phyloP scores from a whole-genome alignment of 1,139 yeast species.

The Blastobotrys arbuscula region DNA sequence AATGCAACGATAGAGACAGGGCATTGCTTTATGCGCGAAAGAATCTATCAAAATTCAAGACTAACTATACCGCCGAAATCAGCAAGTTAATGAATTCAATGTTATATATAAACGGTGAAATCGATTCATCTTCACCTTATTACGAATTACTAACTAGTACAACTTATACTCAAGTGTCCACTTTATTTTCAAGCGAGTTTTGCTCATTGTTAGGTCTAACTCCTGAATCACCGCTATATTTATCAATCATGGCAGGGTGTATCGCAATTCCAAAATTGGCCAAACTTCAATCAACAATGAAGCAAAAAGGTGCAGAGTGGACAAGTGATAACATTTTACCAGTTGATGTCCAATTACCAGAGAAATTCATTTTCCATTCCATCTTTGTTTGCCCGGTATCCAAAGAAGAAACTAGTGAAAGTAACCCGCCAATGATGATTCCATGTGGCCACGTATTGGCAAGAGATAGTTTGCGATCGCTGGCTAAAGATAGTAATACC shows the following conservation, averaged over 20 bases:
- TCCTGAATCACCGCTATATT: slow-evolving; percentile 65
- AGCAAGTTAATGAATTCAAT: slow-evolving; percentile 51
- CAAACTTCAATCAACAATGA: slow-evolving; percentile 52
- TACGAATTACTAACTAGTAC: slow-evolving; percentile 29
- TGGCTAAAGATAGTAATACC: slow-evolving; percentile 33
- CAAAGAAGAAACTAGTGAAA: slow-evolving; percentile 66
- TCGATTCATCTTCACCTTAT: slow-evolving; percentile 38
- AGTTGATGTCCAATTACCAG: slow-evolving; percentile 53
- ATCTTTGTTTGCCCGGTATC: slow-evolving; percentile 89
- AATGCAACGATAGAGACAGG: slow-evolving; percentile 18
- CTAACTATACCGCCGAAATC: slow-evolving; percentile 41
- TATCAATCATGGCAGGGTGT: slow-evolving; percentile 63
- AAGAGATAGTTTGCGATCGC: slow-evolving; percentile 42
- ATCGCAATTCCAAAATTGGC: slow-evolving; percentile 67
- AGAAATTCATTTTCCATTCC: slow-evolving; percentile 58
- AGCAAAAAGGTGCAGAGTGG: slow-evolving; percentile 51
- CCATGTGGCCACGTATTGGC: slow-evolving; percentile 64
- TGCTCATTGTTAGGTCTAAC: slow-evolving; percentile 60
- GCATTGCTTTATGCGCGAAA: slow-evolving; percentile 55
- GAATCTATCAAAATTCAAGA: slow-evolving; percentile 46
- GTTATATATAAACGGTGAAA: slow-evolving; percentile 35
- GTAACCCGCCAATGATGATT: slow-evolving; percentile 56
- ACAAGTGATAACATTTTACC: slow-evolving; percentile 53
- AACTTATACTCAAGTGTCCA: slow-evolving; percentile 42
- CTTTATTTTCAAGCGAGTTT: slow-evolving; percentile 59